Conservation (phyloP, 169 alveolate species). For the Babesia caballi region DNA sequence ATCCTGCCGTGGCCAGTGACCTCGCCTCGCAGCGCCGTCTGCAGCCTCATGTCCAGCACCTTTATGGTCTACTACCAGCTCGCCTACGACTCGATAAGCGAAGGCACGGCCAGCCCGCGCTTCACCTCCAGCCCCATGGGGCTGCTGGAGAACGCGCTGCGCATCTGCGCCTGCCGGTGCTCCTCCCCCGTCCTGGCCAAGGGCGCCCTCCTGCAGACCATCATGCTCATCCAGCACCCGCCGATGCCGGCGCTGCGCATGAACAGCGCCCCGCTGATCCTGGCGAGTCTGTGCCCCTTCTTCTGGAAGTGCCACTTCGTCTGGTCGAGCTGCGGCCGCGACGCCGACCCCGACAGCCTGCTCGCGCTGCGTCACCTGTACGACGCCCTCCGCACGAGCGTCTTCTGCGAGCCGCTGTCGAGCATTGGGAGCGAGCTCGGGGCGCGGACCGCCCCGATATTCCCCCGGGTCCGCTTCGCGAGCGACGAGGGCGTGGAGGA, state of each 20-base stretch:
- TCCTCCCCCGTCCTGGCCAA: slow-evolving; percentile 48
- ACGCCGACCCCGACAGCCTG: slow-evolving; percentile 28
- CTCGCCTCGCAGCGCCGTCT: slow-evolving; percentile 44
- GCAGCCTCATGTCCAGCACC: slow-evolving; percentile 38
- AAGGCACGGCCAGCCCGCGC: not conserved
- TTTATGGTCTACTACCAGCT: slow-evolving; percentile 32
- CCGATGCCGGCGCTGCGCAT: slow-evolving; percentile 13
- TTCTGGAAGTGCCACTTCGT: slow-evolving; percentile 64
- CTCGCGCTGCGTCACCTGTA: slow-evolving; percentile 47
- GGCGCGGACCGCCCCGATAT: slow-evolving; percentile 10
- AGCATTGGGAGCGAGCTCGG: not conserved
- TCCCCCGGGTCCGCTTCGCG: slow-evolving; percentile 13
- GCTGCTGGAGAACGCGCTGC: slow-evolving; percentile 48
- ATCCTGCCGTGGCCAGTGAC: slow-evolving; percentile 58
- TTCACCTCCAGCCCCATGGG: slow-evolving; percentile 22
- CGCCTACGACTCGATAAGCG: not conserved
- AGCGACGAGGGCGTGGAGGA: not conserved
- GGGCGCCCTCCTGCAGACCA: slow-evolving; percentile 56
- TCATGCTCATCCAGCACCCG: slow-evolving; percentile 18
- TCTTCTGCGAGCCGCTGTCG: slow-evolving; percentile 8
- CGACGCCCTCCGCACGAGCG: slow-evolving; percentile 19
- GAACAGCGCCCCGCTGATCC: slow-evolving; percentile 42
- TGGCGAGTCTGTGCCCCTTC: slow-evolving; percentile 51
- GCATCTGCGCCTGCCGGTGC: slow-evolving; percentile 53
- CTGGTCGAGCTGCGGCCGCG: slow-evolving; percentile 63